These are phyloP conservation scores for Globisporangium parvum DNA, from an alignment of 352 stramenopile genomes.

Conservation along the genomic window DNA sequence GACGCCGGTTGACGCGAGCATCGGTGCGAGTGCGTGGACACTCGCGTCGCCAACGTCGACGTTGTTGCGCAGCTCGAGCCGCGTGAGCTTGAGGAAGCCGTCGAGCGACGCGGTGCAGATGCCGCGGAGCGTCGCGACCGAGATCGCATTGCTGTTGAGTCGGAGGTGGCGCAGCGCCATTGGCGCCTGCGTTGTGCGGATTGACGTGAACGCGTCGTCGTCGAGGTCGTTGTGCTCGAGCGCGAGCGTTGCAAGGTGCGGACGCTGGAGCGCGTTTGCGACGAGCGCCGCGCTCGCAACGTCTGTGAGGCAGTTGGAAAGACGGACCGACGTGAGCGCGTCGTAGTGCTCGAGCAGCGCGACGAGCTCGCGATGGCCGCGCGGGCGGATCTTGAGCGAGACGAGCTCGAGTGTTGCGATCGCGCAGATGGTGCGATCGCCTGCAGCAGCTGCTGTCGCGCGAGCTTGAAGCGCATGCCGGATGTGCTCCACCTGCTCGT, in stretches of 20 bases:
- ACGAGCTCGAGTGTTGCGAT: conserved; percentile 55
- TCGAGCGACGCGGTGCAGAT: conserved; percentile 46
- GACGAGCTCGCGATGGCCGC: conserved; percentile 41
- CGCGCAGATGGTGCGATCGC: conserved; percentile 1
- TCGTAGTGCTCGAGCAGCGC: conserved; percentile 23
- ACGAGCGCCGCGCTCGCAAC: conserved; percentile 52
- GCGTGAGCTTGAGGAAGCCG: conserved; percentile 38
- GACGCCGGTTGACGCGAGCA: conserved; percentile 32
- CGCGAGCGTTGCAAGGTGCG: conserved; percentile 38
- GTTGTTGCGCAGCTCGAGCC: conserved; percentile 64
- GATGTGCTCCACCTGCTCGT: conserved; percentile 37
- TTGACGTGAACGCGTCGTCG: conserved; percentile 46
- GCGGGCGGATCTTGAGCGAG: conserved; percentile 53
- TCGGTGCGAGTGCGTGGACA: conserved; percentile 54
- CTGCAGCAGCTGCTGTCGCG: background rate
- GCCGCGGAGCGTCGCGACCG: conserved; percentile 28
- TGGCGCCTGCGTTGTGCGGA: conserved; percentile 15
- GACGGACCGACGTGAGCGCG: conserved; percentile 35
- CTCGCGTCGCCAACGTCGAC: conserved; percentile 54
- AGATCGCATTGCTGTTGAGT: conserved; percentile 62
- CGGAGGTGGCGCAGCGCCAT: conserved; percentile 36
- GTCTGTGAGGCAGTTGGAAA: conserved; percentile 56
- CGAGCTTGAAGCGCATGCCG: conserved; percentile 18
- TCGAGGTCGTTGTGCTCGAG: conserved; percentile 78
- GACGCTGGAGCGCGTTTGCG: conserved; percentile 25